A percentile compares a stretch with the other conserved stretches of the same genome.
These are phyloP conservation scores for Xylaria sp. DNA, from an alignment of 2,329 filamentous ascomycete species.

Conservation along the genomic window DNA sequence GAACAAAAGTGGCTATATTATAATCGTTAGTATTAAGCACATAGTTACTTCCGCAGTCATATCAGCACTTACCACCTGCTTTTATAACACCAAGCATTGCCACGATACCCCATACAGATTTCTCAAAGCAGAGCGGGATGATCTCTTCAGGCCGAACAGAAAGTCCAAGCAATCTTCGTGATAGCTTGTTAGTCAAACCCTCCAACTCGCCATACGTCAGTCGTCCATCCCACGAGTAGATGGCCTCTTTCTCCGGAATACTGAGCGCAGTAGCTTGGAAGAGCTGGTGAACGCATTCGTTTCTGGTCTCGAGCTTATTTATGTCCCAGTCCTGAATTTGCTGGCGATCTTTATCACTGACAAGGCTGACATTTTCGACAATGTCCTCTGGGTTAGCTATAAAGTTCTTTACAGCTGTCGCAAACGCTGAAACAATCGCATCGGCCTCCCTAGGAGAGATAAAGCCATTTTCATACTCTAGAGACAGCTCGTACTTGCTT, in stretches of 20 bases:
- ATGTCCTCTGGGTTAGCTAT: slow-evolving; percentile 15
- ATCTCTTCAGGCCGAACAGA: slow-evolving; percentile 22
- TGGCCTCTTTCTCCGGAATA: slow-evolving; percentile 12
- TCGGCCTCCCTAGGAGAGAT: slow-evolving; percentile 6
- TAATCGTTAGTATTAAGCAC: background rate
- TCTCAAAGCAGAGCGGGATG: slow-evolving; percentile 23
- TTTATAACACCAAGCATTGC: slow-evolving; percentile 21
- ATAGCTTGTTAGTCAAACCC: slow-evolving; percentile 1
- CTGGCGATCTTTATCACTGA: slow-evolving; percentile 4
- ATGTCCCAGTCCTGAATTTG: slow-evolving; percentile 18
- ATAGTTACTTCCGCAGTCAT: background rate
- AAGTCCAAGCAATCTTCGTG: slow-evolving; percentile 1
- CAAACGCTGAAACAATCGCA: slow-evolving; percentile 21
- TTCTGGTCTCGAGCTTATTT: slow-evolving; percentile 4
- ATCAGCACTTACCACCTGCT: slow-evolving; percentile 21
- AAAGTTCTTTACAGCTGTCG: slow-evolving; percentile 9
- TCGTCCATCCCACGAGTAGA: slow-evolving; percentile 19
- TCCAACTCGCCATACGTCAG: slow-evolving; percentile 19
- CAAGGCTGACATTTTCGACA: slow-evolving; percentile 17
- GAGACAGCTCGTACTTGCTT: background rate
- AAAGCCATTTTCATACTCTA: slow-evolving; percentile 19
- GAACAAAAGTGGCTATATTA: slow-evolving; percentile 15
- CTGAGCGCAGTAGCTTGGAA: background rate
- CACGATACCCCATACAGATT: slow-evolving; percentile 27
- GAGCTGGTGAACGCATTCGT: slow-evolving; percentile 17